Evolutionary conservation across 176 grass and related monocot genomes (phyloP).

Genomic region (Pontederia paniculata): DNA sequence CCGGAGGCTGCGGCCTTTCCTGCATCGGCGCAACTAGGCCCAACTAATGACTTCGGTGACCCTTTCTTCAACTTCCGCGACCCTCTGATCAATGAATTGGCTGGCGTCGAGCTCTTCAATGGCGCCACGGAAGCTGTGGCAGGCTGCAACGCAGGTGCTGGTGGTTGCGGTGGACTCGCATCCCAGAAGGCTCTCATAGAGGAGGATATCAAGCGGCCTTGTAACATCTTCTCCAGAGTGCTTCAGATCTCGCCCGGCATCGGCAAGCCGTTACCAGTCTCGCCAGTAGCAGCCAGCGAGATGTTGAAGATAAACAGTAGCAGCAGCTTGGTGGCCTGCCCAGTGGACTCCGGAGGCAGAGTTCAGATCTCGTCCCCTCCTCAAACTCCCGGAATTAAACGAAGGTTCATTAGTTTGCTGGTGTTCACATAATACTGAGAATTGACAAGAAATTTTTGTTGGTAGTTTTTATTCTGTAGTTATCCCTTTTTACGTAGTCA

Average conservation of each 20-base stretch:
- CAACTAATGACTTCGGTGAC: background rate
- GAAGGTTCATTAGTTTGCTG: background rate
- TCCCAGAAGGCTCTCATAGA: too few species aligned
- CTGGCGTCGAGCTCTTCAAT: background rate
- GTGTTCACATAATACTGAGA: too few species aligned
- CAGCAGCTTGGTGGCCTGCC: background rate
- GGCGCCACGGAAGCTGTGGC: background rate
- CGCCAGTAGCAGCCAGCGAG: background rate
- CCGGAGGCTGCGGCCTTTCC: background rate
- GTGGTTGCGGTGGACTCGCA: too few species aligned
- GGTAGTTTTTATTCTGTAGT: too few species aligned
- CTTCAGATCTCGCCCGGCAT: slow-evolving; percentile 9
- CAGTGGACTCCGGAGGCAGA: background rate
- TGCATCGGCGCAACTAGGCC: background rate
- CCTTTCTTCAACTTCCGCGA: background rate
- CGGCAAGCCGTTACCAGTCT: too few species aligned
- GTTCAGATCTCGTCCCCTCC: slow-evolving; percentile 1
- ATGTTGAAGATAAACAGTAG: too few species aligned
- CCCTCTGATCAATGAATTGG: too few species aligned
- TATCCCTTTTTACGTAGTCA: too few species aligned
- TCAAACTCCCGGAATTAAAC: background rate
- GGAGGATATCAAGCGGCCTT: background rate
- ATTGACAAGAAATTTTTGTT: too few species aligned
- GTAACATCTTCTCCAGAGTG: background rate
- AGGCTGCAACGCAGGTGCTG: too few species aligned